phyloP scores from a whole-genome alignment of 2,329 filamentous ascomycete genomes.

The Talaromyces albobiverticillius region DNA sequence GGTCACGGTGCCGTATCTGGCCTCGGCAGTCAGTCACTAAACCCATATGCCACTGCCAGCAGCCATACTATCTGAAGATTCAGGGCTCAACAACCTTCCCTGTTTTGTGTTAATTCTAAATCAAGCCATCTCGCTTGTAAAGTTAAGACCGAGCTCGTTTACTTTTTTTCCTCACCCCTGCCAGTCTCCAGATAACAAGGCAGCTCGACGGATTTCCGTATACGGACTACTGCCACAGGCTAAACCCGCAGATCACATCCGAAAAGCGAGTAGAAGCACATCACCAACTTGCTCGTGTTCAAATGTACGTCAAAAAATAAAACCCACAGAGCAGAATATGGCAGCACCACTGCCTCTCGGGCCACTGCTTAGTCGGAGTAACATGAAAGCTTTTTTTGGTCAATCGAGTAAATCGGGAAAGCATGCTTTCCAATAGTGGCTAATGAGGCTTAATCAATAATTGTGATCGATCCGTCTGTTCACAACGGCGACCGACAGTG shows the following conservation, averaged over 20 bases:
- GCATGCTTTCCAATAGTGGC: constrained; percentile 2
- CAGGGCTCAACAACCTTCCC: not conserved
- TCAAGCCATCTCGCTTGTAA: not conserved
- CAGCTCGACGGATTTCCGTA: not conserved
- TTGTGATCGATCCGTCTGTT: not conserved
- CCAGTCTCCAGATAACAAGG: no score
- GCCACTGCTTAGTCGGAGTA: not conserved
- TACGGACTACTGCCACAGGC: not conserved
- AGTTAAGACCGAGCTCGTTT: no score
- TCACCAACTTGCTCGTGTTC: constrained; percentile 1
- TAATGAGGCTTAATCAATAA: not conserved
- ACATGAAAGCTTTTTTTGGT: not conserved
- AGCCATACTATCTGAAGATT: not conserved
- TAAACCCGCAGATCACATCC: not conserved
- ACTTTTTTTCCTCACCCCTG: no score
- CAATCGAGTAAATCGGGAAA: not conserved
- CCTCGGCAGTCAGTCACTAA: no score
- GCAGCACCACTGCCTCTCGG: not conserved
- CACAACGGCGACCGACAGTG: not conserved
- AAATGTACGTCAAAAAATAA: not conserved
- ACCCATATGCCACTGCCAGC: no score
- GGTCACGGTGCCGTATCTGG: no score
- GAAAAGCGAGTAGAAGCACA: not conserved
- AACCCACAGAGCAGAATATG: not conserved
- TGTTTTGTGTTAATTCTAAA: not conserved